phyloP scores from a whole-genome alignment of 331 rosid species.

The Pyracantha coccinea region DNA sequence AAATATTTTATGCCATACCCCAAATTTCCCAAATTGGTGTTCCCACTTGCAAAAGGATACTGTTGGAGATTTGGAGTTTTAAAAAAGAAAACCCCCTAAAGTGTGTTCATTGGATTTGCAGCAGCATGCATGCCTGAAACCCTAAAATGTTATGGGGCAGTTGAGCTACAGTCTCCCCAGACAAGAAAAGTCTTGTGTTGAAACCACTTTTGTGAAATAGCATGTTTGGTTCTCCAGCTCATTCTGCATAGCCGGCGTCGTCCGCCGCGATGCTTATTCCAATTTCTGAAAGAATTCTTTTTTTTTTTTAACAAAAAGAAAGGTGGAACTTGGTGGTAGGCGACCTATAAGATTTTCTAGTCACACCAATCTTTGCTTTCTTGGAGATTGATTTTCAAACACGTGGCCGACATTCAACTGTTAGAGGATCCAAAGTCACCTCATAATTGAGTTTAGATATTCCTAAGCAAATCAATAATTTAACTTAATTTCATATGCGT shows the following conservation, averaged over 20 bases:
- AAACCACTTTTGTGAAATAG: conserved; percentile 29
- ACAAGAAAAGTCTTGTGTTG: conserved; percentile 8
- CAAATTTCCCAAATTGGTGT: neutral
- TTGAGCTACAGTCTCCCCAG: neutral
- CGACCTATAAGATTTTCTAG: neutral
- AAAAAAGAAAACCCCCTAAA: neutral
- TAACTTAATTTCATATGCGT: neutral
- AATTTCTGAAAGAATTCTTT: neutral
- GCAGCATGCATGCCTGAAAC: neutral
- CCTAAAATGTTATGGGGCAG: neutral
- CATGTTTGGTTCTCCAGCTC: conserved; percentile 32
- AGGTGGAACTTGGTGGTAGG: neutral
- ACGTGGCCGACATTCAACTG: conserved; percentile 17
- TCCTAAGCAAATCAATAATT: neutral
- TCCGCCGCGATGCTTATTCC: conserved; percentile 54
- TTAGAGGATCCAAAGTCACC: conserved; percentile 4
- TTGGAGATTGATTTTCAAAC: conserved; percentile 5
- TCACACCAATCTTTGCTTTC: neutral
- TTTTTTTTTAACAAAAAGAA: neutral
- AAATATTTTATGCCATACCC: neutral
- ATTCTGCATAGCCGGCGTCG: conserved; percentile 39
- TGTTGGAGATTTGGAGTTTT: neutral
- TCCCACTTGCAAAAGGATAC: too few relatives aligned
- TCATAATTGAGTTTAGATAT: conserved; percentile 13
- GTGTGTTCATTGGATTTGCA: neutral